These are phyloP conservation scores for Nannochloris sp. DNA, from an alignment of 139 green algal species.

Conservation along the genomic window DNA sequence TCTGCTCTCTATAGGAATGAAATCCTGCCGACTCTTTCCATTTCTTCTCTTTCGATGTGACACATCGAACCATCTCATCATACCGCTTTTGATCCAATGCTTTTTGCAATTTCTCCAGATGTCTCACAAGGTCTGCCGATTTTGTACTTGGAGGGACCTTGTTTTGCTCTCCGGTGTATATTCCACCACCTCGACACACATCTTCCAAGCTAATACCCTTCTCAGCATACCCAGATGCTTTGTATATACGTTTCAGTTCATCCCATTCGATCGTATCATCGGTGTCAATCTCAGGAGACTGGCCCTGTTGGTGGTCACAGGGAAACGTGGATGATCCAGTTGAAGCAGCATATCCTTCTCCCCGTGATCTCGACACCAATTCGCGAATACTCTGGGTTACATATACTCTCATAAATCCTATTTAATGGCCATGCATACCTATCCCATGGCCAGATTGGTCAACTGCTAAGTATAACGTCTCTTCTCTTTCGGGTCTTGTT, in stretches of 20 bases:
- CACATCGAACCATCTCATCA: constrained; percentile 31
- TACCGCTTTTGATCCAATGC: constrained; percentile 45
- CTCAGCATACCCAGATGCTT: background rate
- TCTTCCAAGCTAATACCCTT: background rate
- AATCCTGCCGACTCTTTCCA: constrained; percentile 26
- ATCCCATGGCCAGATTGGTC: no score
- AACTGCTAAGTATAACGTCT: no score
- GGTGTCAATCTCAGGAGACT: no score
- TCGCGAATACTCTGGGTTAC: no score
- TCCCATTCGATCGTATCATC: background rate
- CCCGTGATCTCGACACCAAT: no score
- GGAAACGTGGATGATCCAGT: no score
- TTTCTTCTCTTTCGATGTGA: constrained; percentile 36
- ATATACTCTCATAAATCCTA: no score
- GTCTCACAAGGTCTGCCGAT: constrained; percentile 32
- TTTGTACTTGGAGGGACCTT: constrained; percentile 10
- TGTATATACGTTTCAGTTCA: background rate
- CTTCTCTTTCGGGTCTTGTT: no score
- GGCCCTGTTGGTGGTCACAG: no score
- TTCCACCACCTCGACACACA: background rate
- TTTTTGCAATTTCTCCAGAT: constrained; percentile 35
- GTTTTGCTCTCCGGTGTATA: background rate
- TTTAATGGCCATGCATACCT: no score
- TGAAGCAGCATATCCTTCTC: no score
- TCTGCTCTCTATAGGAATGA: constrained; percentile 49